phyloP scores from a whole-genome alignment of 352 stramenopile genomes.

The Pythium rishiriense region DNA sequence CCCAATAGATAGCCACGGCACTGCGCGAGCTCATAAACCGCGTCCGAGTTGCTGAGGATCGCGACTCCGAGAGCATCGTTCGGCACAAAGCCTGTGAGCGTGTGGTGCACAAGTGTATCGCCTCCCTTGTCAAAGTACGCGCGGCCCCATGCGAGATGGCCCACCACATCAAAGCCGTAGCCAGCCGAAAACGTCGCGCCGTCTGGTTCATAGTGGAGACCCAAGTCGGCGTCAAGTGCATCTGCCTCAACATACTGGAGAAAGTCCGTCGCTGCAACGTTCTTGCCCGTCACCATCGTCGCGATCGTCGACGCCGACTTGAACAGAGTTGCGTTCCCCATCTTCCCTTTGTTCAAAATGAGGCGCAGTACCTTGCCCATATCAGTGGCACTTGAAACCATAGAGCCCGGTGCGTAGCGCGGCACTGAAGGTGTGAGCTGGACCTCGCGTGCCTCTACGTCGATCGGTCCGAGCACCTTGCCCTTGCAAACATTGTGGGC shows the following conservation, averaged over 20 bases:
- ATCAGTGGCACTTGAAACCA: slow-evolving; percentile 8
- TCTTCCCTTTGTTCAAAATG: slow-evolving; percentile 8
- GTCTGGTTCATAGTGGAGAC: slow-evolving; percentile 35
- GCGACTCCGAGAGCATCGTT: slow-evolving; percentile 43
- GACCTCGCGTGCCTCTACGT: slow-evolving; percentile 4
- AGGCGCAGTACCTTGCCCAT: slow-evolving; percentile 9
- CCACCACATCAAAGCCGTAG: slow-evolving; percentile 63
- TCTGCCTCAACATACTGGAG: neutral
- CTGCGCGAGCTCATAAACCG: slow-evolving; percentile 31
- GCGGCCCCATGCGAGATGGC: slow-evolving; percentile 47
- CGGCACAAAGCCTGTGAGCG: slow-evolving; percentile 42
- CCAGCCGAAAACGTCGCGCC: slow-evolving; percentile 49
- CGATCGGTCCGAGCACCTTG: slow-evolving; percentile 43
- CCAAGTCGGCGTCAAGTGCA: slow-evolving; percentile 16
- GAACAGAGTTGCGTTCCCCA: slow-evolving; percentile 33
- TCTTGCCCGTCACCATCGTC: slow-evolving; percentile 61
- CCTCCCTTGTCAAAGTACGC: slow-evolving; percentile 65
- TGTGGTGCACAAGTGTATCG: slow-evolving; percentile 46
- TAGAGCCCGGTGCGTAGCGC: neutral
- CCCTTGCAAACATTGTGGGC: slow-evolving; percentile 50
- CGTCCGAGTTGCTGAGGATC: slow-evolving; percentile 54
- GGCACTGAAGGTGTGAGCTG: neutral
- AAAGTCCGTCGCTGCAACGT: slow-evolving; percentile 3
- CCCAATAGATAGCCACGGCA: slow-evolving; percentile 60
- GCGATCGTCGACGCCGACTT: slow-evolving; percentile 36